Evolutionary conservation across 805 yeast genomes (phyloP).

Genomic region (Candida dajiaensis): DNA sequence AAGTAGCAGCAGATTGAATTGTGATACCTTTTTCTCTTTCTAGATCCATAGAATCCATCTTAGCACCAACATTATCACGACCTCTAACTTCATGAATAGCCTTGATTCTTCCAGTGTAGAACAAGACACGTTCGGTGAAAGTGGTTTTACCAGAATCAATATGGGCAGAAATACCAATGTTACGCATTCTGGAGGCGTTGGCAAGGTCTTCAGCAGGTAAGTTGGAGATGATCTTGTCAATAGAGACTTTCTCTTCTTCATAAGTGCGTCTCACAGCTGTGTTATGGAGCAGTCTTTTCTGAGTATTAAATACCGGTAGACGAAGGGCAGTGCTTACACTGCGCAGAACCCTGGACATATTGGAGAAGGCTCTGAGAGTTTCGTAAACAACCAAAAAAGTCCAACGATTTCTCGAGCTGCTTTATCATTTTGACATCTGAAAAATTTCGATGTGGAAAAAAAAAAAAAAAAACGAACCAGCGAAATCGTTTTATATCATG

Average conservation of each 20-base stretch:
- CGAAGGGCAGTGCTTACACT: neutral
- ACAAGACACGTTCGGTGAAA: conserved; percentile 93
- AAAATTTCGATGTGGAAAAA: too few species aligned
- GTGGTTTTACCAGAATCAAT: conserved; percentile 98
- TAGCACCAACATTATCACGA: conserved; percentile 96
- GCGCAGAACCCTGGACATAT: neutral
- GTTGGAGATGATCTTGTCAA: conserved; percentile 48
- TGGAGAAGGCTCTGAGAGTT: neutral
- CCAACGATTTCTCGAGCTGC: neutral
- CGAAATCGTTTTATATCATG: neutral
- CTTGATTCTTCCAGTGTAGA: conserved; percentile 93
- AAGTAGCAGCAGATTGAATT: conserved; percentile 97
- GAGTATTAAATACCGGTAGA: neutral
- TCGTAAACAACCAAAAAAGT: neutral
- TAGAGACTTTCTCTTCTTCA: conserved; percentile 66
- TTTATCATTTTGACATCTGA: neutral
- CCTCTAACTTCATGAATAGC: conserved; percentile 97
- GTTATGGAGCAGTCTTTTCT: conserved; percentile 28
- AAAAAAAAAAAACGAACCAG: neutral
- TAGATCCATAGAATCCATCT: conserved; percentile 98
- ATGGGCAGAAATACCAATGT: conserved; percentile 97
- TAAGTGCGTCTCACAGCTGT: conserved; percentile 35
- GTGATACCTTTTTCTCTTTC: conserved; percentile 99
- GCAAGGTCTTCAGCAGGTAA: conserved; percentile 47
- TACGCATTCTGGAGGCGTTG: conserved; percentile 62